Evolutionary conservation across 768 basidiomycete species (phyloP), one percentile per base, ranked within the genome.

Genomic region (Lactarius psammicola): DNA sequence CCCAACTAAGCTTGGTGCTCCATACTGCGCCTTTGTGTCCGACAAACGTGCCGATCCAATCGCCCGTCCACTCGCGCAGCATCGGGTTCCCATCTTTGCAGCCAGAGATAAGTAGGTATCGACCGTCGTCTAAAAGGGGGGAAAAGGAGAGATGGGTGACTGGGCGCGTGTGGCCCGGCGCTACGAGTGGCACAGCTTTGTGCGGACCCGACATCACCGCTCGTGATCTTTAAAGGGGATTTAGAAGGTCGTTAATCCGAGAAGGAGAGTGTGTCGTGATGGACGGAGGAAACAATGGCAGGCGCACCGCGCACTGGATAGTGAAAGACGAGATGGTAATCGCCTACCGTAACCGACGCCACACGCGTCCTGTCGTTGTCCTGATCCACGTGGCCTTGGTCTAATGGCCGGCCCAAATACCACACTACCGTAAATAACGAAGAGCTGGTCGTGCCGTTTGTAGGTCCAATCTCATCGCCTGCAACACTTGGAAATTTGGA

Each of bases 71-170:
- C 73, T 94, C 90, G 74, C 94, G 86, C 70, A 97, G 80, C 93
- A 96, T 95, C 54, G 94, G 95, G 72, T 94, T 98, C 38, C 97
- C 97, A 82, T 98, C 97, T 79, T 98, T 99, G 82, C 97, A 98
- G 72, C 92, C 91, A 64, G 95, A 98, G 73, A 98, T 90, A 68
- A 99, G 84, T 68, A 98, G 80, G 77, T 89, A 98, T 53, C 87
- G 86, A 68, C 86, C 85, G 77, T 98, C 95, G 28, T 93, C 84
- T 74, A 93, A 86, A 69, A 92, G 83, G 17, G 86, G 79, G 28
- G 94, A 95, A 80, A 97, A 98, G 62, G 94, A 93, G 68, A 98
- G 87, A 75, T 97, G 93, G 36, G 92, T 94, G 72, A 98, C 92
- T 66, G 90, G 90, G 74, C 90, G 84, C 40, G 90, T 92, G 75